Evolutionary conservation across 257 asterid species (phyloP), one percentile per base, ranked within the genome.

Genomic region (Solanum arcanum): DNA sequence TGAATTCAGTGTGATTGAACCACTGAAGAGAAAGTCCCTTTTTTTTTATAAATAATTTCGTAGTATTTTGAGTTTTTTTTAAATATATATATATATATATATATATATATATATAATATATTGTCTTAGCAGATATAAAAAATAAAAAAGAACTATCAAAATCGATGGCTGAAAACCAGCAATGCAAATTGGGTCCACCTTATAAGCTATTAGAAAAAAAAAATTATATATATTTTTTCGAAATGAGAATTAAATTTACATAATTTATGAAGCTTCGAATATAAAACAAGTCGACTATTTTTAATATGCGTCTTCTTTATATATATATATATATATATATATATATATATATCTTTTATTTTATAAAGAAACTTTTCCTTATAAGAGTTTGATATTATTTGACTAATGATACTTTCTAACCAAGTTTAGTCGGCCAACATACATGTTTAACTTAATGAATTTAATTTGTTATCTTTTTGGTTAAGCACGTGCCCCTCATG

Each of bases 131-230:
- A 29, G 87, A 56, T 56, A 56, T 18, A 56, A 56, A 52, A 52
- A 12, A 44, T 10, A 42, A 42, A 42, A 44, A 64, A 88, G 87
- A 86, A 60, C 85, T 85, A 87, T 84, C 87, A 86, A 84, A 85
- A 86, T 83, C 31, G 64, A 87, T 86, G 86, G 90, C 76, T 60
- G 87, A 83, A 59, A 77, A 85, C 89, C 92, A 88, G 88, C 86
- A 9, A 41, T 25, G 81, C 37, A 70, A 47, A 83, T 52, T 73
- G 87, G 90, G 89, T 90, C 90, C 90, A 86, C 90, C 85, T 80
- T 69, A 64, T 83, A 56, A 1, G 25, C 66, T 56, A 56, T 9
- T 8, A 41, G 10, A 41, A 41, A 8, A 41, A 41, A 41, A 9
- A 41, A 41, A 41, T 41, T 39, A 39, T 39, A 39, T 6, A 18